Evolutionary conservation across 2,329 filamentous ascomycete species (phyloP).

Genomic region (Furcasterigmium furcatum): DNA sequence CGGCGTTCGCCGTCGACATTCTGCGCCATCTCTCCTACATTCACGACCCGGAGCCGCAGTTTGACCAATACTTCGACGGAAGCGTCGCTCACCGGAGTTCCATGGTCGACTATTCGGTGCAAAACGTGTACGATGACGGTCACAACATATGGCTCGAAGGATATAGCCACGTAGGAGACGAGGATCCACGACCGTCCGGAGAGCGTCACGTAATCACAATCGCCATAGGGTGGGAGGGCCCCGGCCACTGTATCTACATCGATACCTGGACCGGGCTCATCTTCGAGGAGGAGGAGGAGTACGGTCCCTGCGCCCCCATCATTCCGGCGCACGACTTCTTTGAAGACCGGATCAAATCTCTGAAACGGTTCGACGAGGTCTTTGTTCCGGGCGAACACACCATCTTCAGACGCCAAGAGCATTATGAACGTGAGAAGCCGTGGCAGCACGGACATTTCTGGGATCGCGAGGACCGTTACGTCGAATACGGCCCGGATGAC

Average conservation of each 20-base stretch:
- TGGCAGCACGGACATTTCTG: not conserved
- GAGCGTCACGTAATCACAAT: not conserved
- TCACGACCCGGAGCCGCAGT: not conserved
- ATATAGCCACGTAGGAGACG: not conserved
- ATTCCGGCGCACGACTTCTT: not conserved
- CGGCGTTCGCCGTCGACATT: not conserved
- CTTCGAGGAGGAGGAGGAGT: not conserved
- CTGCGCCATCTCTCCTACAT: not conserved
- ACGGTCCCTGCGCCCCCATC: not conserved
- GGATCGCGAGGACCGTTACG: not conserved
- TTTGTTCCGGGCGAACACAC: not conserved
- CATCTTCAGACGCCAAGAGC: not conserved
- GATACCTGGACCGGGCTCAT: not conserved
- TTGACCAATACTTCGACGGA: not conserved
- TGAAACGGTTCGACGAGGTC: not conserved
- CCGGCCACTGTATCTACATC: not conserved
- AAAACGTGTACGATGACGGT: not conserved
- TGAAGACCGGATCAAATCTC: not conserved
- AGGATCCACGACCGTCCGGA: not conserved
- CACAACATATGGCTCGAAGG: not conserved
- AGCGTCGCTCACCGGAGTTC: not conserved
- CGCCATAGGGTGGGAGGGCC: not conserved
- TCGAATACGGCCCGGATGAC: not conserved
- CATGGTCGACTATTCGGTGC: not conserved
- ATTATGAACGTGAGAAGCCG: not conserved